Evolutionary conservation across 2,329 filamentous ascomycete genomes (phyloP).

Genomic region (Rhynchosporium secalis): DNA sequence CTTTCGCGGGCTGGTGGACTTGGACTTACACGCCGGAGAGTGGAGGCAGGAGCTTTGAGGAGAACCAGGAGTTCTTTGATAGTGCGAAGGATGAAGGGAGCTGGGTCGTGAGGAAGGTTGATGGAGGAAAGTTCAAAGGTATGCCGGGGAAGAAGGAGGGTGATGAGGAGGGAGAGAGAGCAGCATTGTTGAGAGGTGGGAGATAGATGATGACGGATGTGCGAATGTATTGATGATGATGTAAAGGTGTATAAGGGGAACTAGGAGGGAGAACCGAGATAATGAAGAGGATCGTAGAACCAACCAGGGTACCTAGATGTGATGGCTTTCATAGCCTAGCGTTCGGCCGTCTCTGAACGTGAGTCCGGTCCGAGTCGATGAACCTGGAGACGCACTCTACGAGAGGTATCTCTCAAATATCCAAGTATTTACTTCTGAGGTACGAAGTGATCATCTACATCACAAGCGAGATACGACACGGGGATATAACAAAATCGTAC

Average conservation of each 20-base stretch:
- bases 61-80: conserved; percentile 49
- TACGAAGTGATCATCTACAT: too few species aligned
- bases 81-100: conserved; percentile 51
- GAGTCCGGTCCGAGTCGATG: too few species aligned
- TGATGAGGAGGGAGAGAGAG: conserved; percentile 22
- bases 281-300: too few species aligned
- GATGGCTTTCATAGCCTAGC: too few species aligned
- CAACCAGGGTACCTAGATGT: too few species aligned
- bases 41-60: conserved; percentile 54
- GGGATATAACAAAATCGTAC: too few species aligned
- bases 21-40: conserved; percentile 59
- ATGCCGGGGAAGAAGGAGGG: conserved; percentile 29
- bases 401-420: too few species aligned
- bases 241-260: not conserved
- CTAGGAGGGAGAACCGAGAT: too few species aligned
- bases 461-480: too few species aligned
- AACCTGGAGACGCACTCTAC: too few species aligned
- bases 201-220: not conserved
- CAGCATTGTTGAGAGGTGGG: conserved; percentile 25
- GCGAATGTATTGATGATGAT: not conserved
- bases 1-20: conserved; percentile 51
- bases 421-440: too few species aligned
- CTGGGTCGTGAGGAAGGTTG: conserved; percentile 55
- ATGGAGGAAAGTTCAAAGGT: conserved; percentile 48
- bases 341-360: too few species aligned